Conservation (phyloP, 1,284 basidiomycete genomes). For the Austroboletus niveus region DNA sequence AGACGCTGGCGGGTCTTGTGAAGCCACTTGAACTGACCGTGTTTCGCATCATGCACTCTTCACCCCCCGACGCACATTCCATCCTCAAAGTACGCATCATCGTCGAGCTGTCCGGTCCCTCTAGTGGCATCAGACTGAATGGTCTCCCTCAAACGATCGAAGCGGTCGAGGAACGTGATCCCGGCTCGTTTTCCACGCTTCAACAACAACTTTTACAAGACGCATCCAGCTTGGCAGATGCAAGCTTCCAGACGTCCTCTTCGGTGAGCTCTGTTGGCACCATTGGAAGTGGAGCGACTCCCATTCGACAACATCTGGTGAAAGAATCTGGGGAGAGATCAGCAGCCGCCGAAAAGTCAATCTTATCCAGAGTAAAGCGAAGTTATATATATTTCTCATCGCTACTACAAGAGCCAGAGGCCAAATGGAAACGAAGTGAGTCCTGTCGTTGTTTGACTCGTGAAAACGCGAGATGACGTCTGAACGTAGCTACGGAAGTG, state of each 20-base stretch:
- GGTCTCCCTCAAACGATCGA: conserved; percentile 74
- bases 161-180: conserved; percentile 63
- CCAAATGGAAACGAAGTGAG: conserved; percentile 90
- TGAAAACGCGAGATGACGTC: conserved; percentile 3
- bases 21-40: conserved; percentile 56
- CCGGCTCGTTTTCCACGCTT: conserved; percentile 50
- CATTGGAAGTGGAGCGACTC: conserved; percentile 33
- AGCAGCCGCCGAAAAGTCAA: conserved; percentile 69
- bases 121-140: conserved; percentile 77
- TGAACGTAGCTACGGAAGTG: conserved; percentile 69
- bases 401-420: conserved; percentile 94
- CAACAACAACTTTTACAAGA: conserved; percentile 65
- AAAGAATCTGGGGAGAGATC: conserved; percentile 50
- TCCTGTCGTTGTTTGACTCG: conserved; percentile 3
- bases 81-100: conserved; percentile 77
- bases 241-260: conserved; percentile 63
- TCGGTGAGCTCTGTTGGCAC: conserved; percentile 42
- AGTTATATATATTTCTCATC: conserved; percentile 99
- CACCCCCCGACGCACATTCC: conserved; percentile 69
- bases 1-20: conserved; percentile 33
- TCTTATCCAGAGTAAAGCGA: conserved; percentile 81
- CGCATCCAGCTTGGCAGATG: conserved; percentile 63
- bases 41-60: conserved; percentile 69
- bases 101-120: conserved; percentile 80
- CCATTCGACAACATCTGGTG: conserved; percentile 36